phyloP scores from a whole-genome alignment of 2,329 filamentous ascomycete genomes.

The Apiospora koreana region DNA sequence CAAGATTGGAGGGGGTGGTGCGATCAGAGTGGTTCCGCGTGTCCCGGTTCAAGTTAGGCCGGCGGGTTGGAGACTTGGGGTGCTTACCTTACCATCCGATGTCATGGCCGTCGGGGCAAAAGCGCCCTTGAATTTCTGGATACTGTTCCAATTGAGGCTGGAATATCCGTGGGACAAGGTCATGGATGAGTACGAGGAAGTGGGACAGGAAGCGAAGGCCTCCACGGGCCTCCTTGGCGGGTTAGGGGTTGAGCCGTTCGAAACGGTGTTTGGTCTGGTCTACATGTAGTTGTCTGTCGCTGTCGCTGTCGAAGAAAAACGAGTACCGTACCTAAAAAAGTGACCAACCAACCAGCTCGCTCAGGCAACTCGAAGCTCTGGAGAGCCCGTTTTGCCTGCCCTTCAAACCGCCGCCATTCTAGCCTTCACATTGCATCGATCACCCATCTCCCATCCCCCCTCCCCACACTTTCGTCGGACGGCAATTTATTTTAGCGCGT shows the following conservation, averaged over 20 bases:
- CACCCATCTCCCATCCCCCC: not conserved
- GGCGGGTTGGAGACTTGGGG: slow-evolving; percentile 5
- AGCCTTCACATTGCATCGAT: not conserved
- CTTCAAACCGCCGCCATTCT: not conserved
- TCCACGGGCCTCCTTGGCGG: slow-evolving; percentile 2
- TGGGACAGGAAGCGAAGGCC: not conserved
- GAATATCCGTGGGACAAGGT: slow-evolving; percentile 3
- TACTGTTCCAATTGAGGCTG: slow-evolving; percentile 3
- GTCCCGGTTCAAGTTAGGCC: not conserved
- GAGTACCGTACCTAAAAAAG: no score
- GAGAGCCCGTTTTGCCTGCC: not conserved
- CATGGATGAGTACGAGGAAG: not conserved
- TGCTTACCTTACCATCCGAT: slow-evolving; percentile 6
- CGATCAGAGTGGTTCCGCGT: not conserved
- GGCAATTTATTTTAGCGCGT: slow-evolving; percentile 12
- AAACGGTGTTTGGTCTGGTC: not conserved
- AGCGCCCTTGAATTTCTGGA: not conserved
- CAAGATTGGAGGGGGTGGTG: slow-evolving; percentile 2
- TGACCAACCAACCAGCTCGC: not conserved
- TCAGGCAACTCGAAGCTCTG: not conserved
- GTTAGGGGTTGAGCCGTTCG: slow-evolving; percentile 3
- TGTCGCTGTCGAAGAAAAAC: no score
- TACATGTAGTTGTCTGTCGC: no score
- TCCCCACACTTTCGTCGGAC: slow-evolving; percentile 10
- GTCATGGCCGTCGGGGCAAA: slow-evolving; percentile 6